Conservation (phyloP, 2,329 filamentous ascomycete genomes). For the Aspergillus pseudoviridinutans region DNA sequence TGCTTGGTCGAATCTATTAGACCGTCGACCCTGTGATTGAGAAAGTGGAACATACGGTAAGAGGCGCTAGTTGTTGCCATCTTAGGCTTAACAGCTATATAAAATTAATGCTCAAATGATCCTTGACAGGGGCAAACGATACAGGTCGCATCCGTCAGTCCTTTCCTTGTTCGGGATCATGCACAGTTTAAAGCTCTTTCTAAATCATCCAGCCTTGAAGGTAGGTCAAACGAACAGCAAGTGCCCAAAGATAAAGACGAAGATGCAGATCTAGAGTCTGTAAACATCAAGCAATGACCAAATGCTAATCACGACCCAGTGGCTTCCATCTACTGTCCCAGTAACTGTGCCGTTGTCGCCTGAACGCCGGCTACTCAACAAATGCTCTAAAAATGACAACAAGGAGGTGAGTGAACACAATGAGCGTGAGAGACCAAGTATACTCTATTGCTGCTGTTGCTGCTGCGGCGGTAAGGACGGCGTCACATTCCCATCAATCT, state of each 20-base stretch:
- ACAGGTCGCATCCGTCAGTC: neutral
- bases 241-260: neutral
- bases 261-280: neutral
- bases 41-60: neutral
- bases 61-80: neutral
- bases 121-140: neutral
- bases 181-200: neutral
- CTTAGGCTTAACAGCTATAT: neutral
- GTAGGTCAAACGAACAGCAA: neutral
- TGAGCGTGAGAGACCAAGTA: neutral
- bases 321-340: neutral
- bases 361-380: neutral
- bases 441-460: constrained; percentile 1
- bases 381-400: neutral
- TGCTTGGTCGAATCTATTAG: neutral
- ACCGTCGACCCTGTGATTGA: neutral
- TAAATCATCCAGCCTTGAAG: neutral
- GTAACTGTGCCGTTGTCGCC: neutral
- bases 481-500: constrained; percentile 17
- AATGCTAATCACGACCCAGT: neutral
- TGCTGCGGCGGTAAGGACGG: constrained; percentile 14
- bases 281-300: neutral
- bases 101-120: neutral
- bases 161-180: neutral
- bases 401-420: neutral